Evolutionary conservation across 371 early-diverging fungal species (phyloP).

Genomic region (Catenaria anguillulae): DNA sequence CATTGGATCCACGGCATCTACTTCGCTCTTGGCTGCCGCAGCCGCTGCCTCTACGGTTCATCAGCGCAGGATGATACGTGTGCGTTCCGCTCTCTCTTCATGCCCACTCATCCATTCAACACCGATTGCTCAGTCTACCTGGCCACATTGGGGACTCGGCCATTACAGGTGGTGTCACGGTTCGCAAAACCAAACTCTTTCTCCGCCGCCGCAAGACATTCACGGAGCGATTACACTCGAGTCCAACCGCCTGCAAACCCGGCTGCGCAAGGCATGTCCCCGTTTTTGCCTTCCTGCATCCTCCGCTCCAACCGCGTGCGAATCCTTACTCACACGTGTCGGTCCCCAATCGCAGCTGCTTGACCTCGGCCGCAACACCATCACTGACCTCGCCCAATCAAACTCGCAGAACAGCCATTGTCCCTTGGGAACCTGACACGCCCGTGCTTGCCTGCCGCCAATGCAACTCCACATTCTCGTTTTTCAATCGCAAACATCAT

Average conservation of each 20-base stretch:
- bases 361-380: not conserved
- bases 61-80: too few relatives aligned
- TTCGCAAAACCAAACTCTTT: constrained; percentile 34
- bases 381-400: not conserved
- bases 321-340: too few relatives aligned
- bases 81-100: too few relatives aligned
- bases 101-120: too few relatives aligned
- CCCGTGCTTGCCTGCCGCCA: constrained; percentile 32
- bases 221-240: constrained; percentile 56
- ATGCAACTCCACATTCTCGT: constrained; percentile 15
- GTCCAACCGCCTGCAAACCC: constrained; percentile 66
- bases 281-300: constrained; percentile 6
- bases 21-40: too few relatives aligned
- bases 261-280: constrained; percentile 51
- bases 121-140: too few relatives aligned
- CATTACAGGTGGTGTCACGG: too few relatives aligned
- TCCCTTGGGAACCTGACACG: constrained; percentile 48
- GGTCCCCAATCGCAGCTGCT: too few relatives aligned
- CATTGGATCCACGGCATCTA: too few relatives aligned
- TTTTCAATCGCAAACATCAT: constrained; percentile 52
- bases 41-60: too few relatives aligned
- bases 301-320: not conserved
- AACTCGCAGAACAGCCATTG: constrained; percentile 35
- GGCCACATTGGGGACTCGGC: too few relatives aligned
- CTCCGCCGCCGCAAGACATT: constrained; percentile 36